Base-by-base conservation (phyloP, 1,284 basidiomycete genomes). In the Blastosporella zonata region DNA sequence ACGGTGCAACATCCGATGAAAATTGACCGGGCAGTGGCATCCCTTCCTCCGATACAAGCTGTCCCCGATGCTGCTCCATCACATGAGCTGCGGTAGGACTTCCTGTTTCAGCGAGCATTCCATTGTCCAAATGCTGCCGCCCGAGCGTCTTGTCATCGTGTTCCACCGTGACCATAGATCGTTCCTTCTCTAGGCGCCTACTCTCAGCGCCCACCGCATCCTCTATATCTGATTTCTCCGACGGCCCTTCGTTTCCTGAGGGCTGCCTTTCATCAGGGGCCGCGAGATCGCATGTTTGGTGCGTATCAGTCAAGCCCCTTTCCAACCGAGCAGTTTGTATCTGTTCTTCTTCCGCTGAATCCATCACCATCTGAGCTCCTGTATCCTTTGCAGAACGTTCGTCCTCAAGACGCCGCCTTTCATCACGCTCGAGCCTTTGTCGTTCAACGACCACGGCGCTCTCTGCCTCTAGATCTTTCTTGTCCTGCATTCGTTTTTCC, bases 391-490 rank as follows among this genome's bases (percentile, higher is more conserved):
- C 35, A 12, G 17, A 21, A 15, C 17, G 17, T 18, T 37, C 17
- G 17, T 21, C 9, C 18, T 21, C 15, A 37, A 21, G 4, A 17
- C 13, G 35, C 15, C 21, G 17, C 10, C 17, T 17, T 21, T 18
- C 35, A 17, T 37, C 35, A n/a, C n/a, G n/a, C n/a, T n/a, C n/a
- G 25, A 27, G 25, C 25, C n/a, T 7, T 33, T 33, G 31, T 33
- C 13, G n/a, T 7, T 18, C 3, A 7, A 8, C 6, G 5, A 6
- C 6, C 4, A 6, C 68, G 10, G 55, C 63, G 31, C 62, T 64
- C 50, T 67, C 63, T 34, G 61, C 58, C 6, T 66, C 64, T 45
- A 59, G 58, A 46, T 63, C 59, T 40, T 52, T 55, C 54, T 70
- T 68, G 23, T 51, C 55, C 54, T 67, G 60, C 22, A 59, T 47